A percentile compares a stretch with the other conserved stretches of the same genome.
Conservation (phyloP, 148 eudicot genomes). For the Fagopyrum esculentum region DNA sequence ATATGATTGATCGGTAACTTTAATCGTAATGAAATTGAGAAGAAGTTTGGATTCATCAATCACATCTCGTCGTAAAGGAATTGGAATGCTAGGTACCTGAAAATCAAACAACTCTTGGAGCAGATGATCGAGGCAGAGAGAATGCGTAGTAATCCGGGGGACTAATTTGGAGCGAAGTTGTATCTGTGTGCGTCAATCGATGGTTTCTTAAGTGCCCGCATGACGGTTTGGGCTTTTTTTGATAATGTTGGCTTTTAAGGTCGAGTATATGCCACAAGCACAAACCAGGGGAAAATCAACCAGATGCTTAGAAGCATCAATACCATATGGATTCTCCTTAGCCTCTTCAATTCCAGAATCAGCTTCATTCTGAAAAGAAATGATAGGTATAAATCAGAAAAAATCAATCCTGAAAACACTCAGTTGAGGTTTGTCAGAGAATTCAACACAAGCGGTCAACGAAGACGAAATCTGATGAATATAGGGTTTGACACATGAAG, state of each 20-base stretch:
- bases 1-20: not conserved
- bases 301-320: not conserved
- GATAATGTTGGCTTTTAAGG: not conserved
- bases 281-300: not conserved
- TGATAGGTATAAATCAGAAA: not conserved
- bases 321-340: constrained; percentile 4
- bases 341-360: constrained; percentile 3
- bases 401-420: not conserved
- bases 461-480: too few relatives aligned
- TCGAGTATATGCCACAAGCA: not conserved
- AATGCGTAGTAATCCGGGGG: not conserved
- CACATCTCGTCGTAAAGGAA: not conserved
- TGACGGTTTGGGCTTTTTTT: not conserved
- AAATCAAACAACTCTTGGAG: not conserved
- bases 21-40: not conserved
- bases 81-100: not conserved
- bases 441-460: too few relatives aligned
- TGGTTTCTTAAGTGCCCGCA: not conserved
- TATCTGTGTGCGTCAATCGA: not conserved
- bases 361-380: not conserved
- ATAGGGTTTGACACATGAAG: too few relatives aligned
- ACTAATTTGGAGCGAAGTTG: not conserved
- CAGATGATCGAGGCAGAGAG: not conserved
- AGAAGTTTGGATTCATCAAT: not conserved
- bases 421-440: too few relatives aligned